Base-by-base conservation (phyloP, 805 yeast genomes). In the Diddensiella santjacobensis region DNA sequence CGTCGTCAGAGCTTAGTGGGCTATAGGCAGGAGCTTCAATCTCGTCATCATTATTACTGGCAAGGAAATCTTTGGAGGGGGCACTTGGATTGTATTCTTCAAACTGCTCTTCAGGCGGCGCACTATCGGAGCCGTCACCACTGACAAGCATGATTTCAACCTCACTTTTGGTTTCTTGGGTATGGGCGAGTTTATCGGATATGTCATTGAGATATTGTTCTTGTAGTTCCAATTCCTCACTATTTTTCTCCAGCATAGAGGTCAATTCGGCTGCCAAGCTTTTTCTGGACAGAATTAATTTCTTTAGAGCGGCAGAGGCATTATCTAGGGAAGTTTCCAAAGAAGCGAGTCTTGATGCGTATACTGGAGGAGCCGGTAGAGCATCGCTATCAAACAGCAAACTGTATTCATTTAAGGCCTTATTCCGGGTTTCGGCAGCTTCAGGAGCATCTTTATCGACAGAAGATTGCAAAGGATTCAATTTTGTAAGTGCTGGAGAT, bases 1-100 rank as follows among this genome's bases (percentile, higher is more conserved):
- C 80, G 76, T 81, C 79, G 40, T 69, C 73, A 1, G 57, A 49
- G 49, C 59, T 43, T 44, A 56, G 22, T 24, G 63, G 54, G 38
- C 57, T 38, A 49, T 55, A 53, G n/a, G 48, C 53, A 6, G 42
- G 42, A 10, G 42, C 42, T 20, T 17, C 43, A 30, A 40, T 13
- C 6, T 40, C 43, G 18, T 40, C 33, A 40, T 29, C 20, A 42
- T 49, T 23, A 35, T 43, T 20, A 43, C 46, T 15, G 49, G n/a
- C 6, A 8, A 8, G 8, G 31, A 26, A 26, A 26, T 26, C 31
- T 42, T 42, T 30, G 36, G 26, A 13, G 31, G 40, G 15, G 39
- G 22, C 31, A 2, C 33, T 37, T 10, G 45, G 38, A 17, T 35
- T 35, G 15, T 35, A 35, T 35, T 35, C 38, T 13, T 17, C 20